These are phyloP conservation scores for Amanita subjunquillea DNA, from an alignment of 768 basidiomycete species.

Conservation along the genomic window DNA sequence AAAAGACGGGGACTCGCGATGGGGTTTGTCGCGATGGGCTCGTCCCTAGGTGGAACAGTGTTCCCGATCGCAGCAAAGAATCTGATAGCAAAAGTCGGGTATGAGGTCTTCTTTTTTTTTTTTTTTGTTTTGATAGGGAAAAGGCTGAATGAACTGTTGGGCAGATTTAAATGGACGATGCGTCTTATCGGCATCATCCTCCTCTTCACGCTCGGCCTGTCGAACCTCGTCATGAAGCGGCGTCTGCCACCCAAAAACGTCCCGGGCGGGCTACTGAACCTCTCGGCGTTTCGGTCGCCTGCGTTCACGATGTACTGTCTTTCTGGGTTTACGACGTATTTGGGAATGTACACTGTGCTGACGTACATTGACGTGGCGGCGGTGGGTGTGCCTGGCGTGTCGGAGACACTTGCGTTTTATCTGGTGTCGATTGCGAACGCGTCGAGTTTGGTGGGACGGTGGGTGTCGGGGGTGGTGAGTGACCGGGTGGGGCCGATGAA, in stretches of 20 bases:
- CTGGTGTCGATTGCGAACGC: constrained; percentile 62
- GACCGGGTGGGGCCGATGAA: constrained; percentile 57
- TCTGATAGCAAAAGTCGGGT: constrained; percentile 40
- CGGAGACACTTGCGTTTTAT: constrained; percentile 46
- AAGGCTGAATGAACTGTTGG: background rate
- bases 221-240: constrained; percentile 42
- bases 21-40: constrained; percentile 55
- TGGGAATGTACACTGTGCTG: constrained; percentile 72
- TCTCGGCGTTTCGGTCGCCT: constrained; percentile 36
- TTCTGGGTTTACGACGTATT: constrained; percentile 45
- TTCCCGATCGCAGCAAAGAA: constrained; percentile 54
- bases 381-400: constrained; percentile 31
- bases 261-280: constrained; percentile 49
- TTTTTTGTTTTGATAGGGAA: background rate
- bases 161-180: constrained; percentile 76
- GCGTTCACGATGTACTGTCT: constrained; percentile 49
- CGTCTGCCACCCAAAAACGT: constrained; percentile 44
- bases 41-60: constrained; percentile 58
- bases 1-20: constrained; percentile 48
- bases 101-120: background rate
- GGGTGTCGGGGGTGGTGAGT: constrained; percentile 38
- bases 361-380: constrained; percentile 61
- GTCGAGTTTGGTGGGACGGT: constrained; percentile 51
- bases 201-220: constrained; percentile 35
- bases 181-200: constrained; percentile 60